These are phyloP conservation scores for Paramecium octaurelia DNA, from an alignment of 73 alveolate genomes.

Conservation along the genomic window DNA sequence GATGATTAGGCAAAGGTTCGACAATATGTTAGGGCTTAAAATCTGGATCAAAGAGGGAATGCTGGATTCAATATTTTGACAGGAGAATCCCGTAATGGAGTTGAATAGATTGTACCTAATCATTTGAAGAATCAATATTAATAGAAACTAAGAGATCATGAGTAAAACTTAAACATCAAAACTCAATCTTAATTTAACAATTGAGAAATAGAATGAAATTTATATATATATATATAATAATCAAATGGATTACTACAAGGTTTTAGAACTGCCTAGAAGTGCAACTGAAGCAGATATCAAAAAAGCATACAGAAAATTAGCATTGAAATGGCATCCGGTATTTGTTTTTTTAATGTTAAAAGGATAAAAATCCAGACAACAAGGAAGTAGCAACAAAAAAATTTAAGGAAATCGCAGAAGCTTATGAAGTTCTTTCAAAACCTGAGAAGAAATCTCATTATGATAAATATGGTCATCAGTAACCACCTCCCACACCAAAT, in stretches of 20 bases:
- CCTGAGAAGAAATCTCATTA: conserved; percentile 87
- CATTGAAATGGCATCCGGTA: conserved; percentile 96
- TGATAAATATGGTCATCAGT: conserved; percentile 88
- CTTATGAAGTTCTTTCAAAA: conserved; percentile 93
- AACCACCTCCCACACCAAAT: conserved; percentile 1
- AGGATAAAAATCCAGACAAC: conserved; percentile 94
- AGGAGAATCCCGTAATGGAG: conserved; percentile 45
- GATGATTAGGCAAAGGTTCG: conserved; percentile 47
- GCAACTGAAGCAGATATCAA: conserved; percentile 89
- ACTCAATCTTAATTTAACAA: neutral
- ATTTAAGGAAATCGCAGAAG: conserved; percentile 96
- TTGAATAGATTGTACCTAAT: neutral
- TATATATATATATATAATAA: neutral
- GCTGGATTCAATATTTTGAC: conserved; percentile 32
- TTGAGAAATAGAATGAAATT: neutral
- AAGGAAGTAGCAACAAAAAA: conserved; percentile 87
- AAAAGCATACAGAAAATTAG: conserved; percentile 94
- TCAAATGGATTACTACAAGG: conserved; percentile 10
- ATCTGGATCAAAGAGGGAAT: conserved; percentile 28
- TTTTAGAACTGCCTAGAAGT: neutral
- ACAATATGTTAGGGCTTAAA: neutral
- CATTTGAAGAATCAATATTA: neutral
- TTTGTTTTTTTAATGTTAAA: neutral
- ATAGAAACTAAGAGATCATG: neutral
- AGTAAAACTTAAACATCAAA: neutral